Evolutionary conservation across 352 stramenopile species (phyloP).

Genomic region (Thraustotheca clavata): DNA sequence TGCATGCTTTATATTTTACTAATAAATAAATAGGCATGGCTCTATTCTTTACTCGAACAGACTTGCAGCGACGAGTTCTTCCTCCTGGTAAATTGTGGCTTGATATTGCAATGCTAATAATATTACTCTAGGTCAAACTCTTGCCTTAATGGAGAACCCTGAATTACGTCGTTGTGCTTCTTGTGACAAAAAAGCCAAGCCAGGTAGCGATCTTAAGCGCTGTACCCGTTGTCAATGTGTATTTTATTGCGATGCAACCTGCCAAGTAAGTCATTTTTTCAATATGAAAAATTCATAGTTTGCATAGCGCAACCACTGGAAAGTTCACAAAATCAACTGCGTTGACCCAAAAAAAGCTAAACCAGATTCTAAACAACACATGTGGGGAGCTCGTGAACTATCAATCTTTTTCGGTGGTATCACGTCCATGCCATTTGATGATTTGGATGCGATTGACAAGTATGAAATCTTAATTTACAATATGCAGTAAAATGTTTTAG

Average conservation of each 20-base stretch:
- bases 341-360: constrained; percentile 30
- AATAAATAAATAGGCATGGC: constrained; percentile 53
- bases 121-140: constrained; percentile 37
- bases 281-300: neutral
- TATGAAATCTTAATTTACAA: constrained; percentile 23
- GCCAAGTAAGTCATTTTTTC: constrained; percentile 27
- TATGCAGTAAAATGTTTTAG: neutral
- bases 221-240: constrained; percentile 79
- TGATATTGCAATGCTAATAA: neutral
- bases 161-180: constrained; percentile 57
- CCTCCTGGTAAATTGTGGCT: constrained; percentile 24
- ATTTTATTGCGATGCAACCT: constrained; percentile 72
- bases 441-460: constrained; percentile 62
- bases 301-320: constrained; percentile 49
- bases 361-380: constrained; percentile 27
- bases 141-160: constrained; percentile 66
- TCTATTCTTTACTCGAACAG: constrained; percentile 66
- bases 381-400: constrained; percentile 76
- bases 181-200: constrained; percentile 65
- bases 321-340: constrained; percentile 77
- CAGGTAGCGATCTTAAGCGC: constrained; percentile 52
- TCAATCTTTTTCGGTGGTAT: constrained; percentile 61
- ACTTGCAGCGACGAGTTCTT: constrained; percentile 67
- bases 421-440: constrained; percentile 71
- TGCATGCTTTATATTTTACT: neutral